A percentile compares a stretch with the other conserved stretches of the same genome.
These are phyloP conservation scores for Quercus ilex DNA, from an alignment of 306 rosid species.

Conservation along the genomic window DNA sequence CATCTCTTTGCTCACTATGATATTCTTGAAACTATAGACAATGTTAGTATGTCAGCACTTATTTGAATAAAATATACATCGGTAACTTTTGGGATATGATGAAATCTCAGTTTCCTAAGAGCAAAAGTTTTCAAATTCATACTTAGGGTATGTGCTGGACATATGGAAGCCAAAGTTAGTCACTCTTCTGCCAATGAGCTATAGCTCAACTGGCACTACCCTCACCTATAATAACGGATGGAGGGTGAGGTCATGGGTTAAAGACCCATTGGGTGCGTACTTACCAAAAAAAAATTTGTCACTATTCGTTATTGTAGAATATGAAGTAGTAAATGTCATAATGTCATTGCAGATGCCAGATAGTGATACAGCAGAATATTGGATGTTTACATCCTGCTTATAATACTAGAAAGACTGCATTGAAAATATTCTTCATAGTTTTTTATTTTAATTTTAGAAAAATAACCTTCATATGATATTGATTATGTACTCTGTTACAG, in stretches of 20 bases:
- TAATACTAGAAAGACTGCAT: not conserved
- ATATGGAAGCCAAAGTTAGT: not conserved
- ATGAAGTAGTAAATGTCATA: not conserved
- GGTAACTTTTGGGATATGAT: not conserved
- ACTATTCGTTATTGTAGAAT: not conserved
- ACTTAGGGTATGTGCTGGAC: not conserved
- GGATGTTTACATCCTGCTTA: not conserved
- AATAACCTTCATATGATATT: constrained; percentile 22
- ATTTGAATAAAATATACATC: not conserved
- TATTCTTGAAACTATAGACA: not conserved
- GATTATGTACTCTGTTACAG: constrained; percentile 41
- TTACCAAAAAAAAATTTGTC: not conserved
- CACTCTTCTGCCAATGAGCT: too few species aligned
- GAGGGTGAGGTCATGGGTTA: too few species aligned
- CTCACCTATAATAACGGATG: too few species aligned
- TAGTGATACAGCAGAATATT: not conserved
- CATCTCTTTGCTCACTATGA: not conserved
- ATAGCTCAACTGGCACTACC: too few species aligned
- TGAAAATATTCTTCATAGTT: not conserved
- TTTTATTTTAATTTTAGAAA: not conserved
- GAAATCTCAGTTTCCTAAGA: not conserved
- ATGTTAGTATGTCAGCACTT: not conserved
- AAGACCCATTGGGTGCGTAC: too few species aligned
- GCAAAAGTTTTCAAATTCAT: not conserved
- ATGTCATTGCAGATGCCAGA: not conserved